A percentile compares a stretch with the other conserved stretches of the same genome.
Conservation (phyloP, 768 basidiomycete species). For the Naematelia encephala region DNA sequence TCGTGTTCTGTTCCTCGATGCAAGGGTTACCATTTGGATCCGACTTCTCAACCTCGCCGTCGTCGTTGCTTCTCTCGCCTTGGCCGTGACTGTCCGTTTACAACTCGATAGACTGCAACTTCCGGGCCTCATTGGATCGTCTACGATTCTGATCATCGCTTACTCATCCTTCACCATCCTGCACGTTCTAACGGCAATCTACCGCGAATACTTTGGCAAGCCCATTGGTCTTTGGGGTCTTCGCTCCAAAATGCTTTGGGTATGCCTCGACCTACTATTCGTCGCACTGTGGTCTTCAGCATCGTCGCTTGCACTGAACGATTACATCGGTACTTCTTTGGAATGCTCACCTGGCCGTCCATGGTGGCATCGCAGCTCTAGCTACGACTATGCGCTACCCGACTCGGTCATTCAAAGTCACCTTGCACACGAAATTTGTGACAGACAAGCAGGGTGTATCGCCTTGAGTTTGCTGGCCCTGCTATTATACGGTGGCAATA, state of each 20-base stretch:
- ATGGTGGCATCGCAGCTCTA: slow-evolving; percentile 43
- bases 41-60: slow-evolving; percentile 31
- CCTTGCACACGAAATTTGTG: slow-evolving; percentile 31
- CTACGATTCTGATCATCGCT: slow-evolving; percentile 44
- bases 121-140: slow-evolving; percentile 44
- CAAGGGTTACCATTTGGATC: slow-evolving; percentile 39
- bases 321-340: slow-evolving; percentile 48
- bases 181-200: slow-evolving; percentile 46
- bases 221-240: slow-evolving; percentile 51
- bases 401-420: slow-evolving; percentile 18
- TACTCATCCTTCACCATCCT: slow-evolving; percentile 40
- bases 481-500: slow-evolving; percentile 42
- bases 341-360: slow-evolving; percentile 32
- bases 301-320: slow-evolving; percentile 42
- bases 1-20: slow-evolving; percentile 37
- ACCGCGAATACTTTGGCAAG: slow-evolving; percentile 48
- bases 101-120: slow-evolving; percentile 24
- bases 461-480: slow-evolving; percentile 32
- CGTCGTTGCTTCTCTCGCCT: slow-evolving; percentile 25
- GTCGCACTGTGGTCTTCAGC: slow-evolving; percentile 47
- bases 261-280: slow-evolving; percentile 49
- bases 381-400: slow-evolving; percentile 29
- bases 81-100: slow-evolving; percentile 28
- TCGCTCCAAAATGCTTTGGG: slow-evolving; percentile 50
- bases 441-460: slow-evolving; percentile 40